Conservation (phyloP, 208 protist genomes). For the Wallacemonas sp. region DNA sequence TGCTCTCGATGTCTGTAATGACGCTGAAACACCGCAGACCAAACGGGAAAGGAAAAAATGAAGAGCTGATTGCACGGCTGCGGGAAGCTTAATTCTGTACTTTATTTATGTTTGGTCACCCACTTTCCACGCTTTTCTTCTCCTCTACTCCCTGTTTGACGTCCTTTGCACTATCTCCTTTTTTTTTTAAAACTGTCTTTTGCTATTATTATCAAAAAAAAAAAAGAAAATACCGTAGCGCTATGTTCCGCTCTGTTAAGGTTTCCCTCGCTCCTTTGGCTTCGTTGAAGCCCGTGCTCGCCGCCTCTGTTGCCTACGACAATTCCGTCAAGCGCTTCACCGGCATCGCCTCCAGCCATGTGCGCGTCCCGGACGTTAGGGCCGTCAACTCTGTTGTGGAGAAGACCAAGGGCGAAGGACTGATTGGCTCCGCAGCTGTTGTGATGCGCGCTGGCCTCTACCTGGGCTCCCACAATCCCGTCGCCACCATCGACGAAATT, state of each 20-base stretch:
- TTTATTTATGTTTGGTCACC: no score
- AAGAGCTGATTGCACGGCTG: no score
- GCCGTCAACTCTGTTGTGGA: constrained; percentile 67
- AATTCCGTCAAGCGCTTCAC: constrained; percentile 61
- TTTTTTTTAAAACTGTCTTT: constrained; percentile 20
- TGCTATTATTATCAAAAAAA: constrained; percentile 19
- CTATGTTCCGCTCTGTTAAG: constrained; percentile 56
- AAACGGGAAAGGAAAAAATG: no score
- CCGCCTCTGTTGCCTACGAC: constrained; percentile 55
- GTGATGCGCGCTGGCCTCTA: constrained; percentile 58
- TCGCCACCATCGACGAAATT: constrained; percentile 56
- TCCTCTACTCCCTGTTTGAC: not conserved
- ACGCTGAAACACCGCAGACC: no score
- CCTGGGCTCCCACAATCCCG: constrained; percentile 50
- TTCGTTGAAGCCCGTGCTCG: constrained; percentile 70
- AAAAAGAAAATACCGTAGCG: constrained; percentile 5
- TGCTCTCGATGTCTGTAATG: no score
- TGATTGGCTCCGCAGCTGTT: constrained; percentile 53
- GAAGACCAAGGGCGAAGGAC: constrained; percentile 75
- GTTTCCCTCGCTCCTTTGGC: constrained; percentile 55
- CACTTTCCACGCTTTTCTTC: no score
- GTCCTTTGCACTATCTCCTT: constrained; percentile 12
- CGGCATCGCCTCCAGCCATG: constrained; percentile 35
- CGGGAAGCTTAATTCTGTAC: no score
- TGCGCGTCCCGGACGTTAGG: constrained; percentile 43